These are phyloP conservation scores for Paecilomyces fulvus DNA, from an alignment of 2,329 filamentous ascomycete species.

Conservation along the genomic window DNA sequence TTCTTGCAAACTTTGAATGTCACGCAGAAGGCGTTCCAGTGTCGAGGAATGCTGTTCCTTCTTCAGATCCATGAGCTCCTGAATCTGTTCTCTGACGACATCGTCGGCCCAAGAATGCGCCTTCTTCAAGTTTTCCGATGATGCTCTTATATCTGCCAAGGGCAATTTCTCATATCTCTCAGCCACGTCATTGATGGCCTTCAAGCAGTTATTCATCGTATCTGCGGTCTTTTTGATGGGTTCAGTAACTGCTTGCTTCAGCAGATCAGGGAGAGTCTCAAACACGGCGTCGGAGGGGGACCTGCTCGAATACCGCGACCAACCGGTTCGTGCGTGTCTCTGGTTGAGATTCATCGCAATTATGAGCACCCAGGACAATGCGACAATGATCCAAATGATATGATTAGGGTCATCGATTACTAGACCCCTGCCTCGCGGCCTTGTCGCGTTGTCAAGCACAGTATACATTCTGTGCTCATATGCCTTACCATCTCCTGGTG, in stretches of 20 bases:
- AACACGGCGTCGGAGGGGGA: neutral
- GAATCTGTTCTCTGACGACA: neutral
- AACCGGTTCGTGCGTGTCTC: neutral
- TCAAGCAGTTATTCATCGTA: neutral
- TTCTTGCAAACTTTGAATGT: neutral
- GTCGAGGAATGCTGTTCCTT: neutral
- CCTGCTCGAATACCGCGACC: neutral
- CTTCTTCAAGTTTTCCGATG: neutral
- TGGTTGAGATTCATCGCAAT: neutral
- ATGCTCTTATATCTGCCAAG: neutral
- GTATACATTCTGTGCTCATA: neutral
- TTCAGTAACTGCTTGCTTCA: neutral
- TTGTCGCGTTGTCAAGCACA: neutral
- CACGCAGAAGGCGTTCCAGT: neutral
- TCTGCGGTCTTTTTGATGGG: neutral
- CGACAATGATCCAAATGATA: neutral
- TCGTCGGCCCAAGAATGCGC: neutral
- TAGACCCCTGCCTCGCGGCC: neutral
- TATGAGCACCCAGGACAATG: neutral
- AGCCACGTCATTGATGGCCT: neutral
- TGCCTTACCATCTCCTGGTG: neutral
- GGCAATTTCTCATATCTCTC: neutral
- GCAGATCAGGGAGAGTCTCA: neutral
- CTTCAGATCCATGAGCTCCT: neutral
- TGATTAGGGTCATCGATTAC: neutral